Evolutionary conservation across 495 filamentous ascomycete species (phyloP), one percentile per base, ranked within the genome.

Genomic region (Penicillium cosmopolitanum): DNA sequence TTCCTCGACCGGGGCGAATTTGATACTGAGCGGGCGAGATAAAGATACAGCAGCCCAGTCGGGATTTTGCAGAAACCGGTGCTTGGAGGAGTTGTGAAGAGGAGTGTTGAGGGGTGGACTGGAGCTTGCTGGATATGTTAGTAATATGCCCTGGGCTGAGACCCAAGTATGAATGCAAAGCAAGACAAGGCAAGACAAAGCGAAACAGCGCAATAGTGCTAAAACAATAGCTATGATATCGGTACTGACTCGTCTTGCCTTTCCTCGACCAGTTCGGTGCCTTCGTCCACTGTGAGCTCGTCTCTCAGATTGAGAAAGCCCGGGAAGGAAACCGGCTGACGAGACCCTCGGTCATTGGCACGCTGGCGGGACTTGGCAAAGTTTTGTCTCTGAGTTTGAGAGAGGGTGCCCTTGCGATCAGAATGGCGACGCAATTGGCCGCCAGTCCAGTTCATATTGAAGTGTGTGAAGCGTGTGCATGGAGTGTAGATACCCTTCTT

Each of bases 401-500:
- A 57, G 12, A 70, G 38, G 3, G 57, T 53, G 15, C 65, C 66
- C 38, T 70, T 64, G 31, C 62, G 68, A 43, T 60, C 64, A 3
- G 75, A 72, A 53, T 77, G 71, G 21, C 76, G 75, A 35, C 67
- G 71, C 38, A 80, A 65, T 43, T 73, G 75, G 34, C 78, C 77
- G 62, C 77, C 76, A 46, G 74, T 78, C 78, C 78, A 79, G 51
- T 80, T 79, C 78, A 79, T 80, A 0, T 31, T 60, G 51, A 31
- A 8, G 25, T 40, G n/a, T 44, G 16, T 8, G 34, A 3, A 36
- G 10, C 10, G 34, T 13, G 3, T 13, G 12, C 11, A 38, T n/a
- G 36, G 36, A 38, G 36, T 31, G 28, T 31, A 38, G 36, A 13
- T 38, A 38, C 36, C 36, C 36, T 13, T 13, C 15, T 38, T 0